Evolutionary conservation across 2,329 filamentous ascomycete species (phyloP), one percentile per base, ranked within the genome.

Genomic region (Moelleriella libera): DNA sequence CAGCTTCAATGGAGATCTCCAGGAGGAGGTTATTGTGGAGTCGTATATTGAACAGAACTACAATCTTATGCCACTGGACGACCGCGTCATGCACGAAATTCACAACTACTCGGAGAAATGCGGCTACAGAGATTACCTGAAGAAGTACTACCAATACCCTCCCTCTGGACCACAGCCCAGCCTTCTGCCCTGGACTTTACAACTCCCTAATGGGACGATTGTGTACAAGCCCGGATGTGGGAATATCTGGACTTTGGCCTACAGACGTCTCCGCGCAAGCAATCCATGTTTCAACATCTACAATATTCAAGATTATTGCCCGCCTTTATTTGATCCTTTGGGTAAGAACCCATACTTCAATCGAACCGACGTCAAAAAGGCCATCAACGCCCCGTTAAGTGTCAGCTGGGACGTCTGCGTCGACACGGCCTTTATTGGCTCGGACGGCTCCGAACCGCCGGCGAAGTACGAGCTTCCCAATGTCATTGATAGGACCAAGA

Each of bases 271-370:
- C 6, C 51, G 68, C 5, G 57, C 67, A 1, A 62, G 77, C 34
- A 92, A 92, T 64, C 86, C 86, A 0, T 92, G 87, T 68, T 94
- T 84, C 64, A 79, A 88, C 60, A 68, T 85, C 9, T 92, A 90
- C 64, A 76, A 84, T 45, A 75, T 90, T 11, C 76, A 76, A 2
- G 80, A 78, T 4, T 83, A 80, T 10, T 92, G 86, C 59, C 86
- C 86, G 0, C 53, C 80, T 3, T 67, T 76, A 2, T 86, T 78
- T 72, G 80, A 88, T 49, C 76, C 83, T 0, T 68, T 89, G 3
- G 78, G 78, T 12, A 82, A 83, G 63, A 80, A 81, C n/a, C 71
- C 88, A 46, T 84, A 87, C 68, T 86, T 87, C 63, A 77, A 87
- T 65, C 78, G 82, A 5, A 67, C 68, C 2, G 82, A 85, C 48